Evolutionary conservation across 2,329 filamentous ascomycete species (phyloP).

Genomic region (Xylaria sp.): DNA sequence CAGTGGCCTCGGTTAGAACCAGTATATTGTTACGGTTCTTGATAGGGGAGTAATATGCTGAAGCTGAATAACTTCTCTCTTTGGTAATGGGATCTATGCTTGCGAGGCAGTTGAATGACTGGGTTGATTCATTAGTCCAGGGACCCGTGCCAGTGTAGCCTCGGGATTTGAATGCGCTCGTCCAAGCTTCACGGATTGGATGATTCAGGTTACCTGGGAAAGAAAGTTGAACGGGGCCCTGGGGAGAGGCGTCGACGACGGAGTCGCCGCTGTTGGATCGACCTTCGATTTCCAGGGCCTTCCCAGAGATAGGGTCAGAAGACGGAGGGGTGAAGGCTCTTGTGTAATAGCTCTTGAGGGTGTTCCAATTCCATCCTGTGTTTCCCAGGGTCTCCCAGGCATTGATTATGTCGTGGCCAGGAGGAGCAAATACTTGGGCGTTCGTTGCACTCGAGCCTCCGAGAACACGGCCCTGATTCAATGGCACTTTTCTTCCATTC

Average conservation of each 20-base stretch:
- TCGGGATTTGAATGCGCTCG: not conserved
- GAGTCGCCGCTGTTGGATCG: not conserved
- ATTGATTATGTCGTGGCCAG: not conserved
- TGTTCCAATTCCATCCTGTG: not conserved
- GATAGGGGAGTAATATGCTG: not conserved
- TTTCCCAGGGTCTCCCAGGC: not conserved
- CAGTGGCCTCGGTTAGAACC: not conserved
- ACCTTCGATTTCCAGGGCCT: not conserved
- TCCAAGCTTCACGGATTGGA: not conserved
- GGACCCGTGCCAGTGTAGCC: not conserved
- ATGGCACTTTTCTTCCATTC: not conserved
- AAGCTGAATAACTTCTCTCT: not conserved
- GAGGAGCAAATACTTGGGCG: not conserved
- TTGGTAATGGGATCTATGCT: not conserved
- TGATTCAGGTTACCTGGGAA: not conserved
- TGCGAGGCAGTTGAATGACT: not conserved
- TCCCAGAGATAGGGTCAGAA: not conserved
- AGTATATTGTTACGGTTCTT: not conserved
- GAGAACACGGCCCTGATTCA: not conserved
- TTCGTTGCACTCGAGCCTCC: not conserved
- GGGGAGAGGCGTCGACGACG: not conserved
- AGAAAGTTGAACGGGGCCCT: not conserved
- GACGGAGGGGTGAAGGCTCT: not conserved
- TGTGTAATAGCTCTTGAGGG: not conserved
- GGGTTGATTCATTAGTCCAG: not conserved